Conservation (phyloP, 148 eudicot species). For the Tetragonia tetragonoides region DNA sequence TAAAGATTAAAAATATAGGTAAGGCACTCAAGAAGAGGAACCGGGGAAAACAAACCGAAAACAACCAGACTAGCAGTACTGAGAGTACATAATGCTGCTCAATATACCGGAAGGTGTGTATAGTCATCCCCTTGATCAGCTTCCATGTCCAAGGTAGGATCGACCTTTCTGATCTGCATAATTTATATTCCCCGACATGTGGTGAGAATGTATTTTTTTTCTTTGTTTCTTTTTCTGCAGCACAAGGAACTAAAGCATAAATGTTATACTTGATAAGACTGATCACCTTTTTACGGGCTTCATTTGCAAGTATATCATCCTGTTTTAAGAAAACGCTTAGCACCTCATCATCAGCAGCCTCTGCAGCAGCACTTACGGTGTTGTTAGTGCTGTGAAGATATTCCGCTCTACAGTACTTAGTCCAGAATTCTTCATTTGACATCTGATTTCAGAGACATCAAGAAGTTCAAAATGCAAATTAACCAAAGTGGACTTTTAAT, state of each 20-base stretch:
- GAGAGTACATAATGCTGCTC: conserved; percentile 9
- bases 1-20: background rate
- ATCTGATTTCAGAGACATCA: conserved; percentile 39
- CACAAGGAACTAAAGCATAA: conserved; percentile 17
- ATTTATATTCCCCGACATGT: conserved; percentile 11
- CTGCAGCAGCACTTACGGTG: conserved; percentile 93
- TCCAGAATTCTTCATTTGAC: conserved; percentile 94
- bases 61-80: background rate
- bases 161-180: conserved; percentile 84
- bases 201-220: conserved; percentile 12
- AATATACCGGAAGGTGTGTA: conserved; percentile 79
- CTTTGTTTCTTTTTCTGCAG: background rate
- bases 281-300: conserved; percentile 82
- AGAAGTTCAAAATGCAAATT: conserved; percentile 5
- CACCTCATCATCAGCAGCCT: conserved; percentile 97
- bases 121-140: conserved; percentile 98
- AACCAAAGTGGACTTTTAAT: background rate
- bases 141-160: conserved; percentile 96
- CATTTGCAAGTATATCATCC: conserved; percentile 77
- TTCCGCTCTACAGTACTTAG: conserved; percentile 92
- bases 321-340: conserved; percentile 83
- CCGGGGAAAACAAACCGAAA: background rate
- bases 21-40: background rate
- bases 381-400: conserved; percentile 91
- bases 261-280: background rate